Evolutionary conservation across 176 grass and related monocot genomes (phyloP).

Genomic region (Zea luxurians): DNA sequence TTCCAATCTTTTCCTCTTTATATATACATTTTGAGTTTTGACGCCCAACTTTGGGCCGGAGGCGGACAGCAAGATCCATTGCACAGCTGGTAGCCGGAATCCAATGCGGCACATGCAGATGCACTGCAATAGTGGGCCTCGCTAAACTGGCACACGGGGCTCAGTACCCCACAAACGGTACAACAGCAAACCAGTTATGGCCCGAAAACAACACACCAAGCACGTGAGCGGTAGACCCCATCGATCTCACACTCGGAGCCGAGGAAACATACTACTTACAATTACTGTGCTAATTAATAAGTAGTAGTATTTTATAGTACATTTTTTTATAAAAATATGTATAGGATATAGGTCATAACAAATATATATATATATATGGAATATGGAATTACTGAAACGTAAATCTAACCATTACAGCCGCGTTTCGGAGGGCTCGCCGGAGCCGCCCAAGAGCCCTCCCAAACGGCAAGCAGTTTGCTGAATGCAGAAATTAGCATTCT

Average conservation of each 20-base stretch:
- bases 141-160: constrained; percentile 7
- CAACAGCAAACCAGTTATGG: not conserved
- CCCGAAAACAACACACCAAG: not conserved
- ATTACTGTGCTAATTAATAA: not conserved
- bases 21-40: not conserved
- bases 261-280: not conserved
- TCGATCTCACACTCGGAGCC: no score
- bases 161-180: constrained; percentile 2
- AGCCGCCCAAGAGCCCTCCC: no score
- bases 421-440: no score
- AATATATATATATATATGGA: no score
- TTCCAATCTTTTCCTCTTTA: no score
- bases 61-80: constrained; percentile 22
- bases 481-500: no score
- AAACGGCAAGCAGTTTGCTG: no score
- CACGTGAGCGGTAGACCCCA: not conserved
- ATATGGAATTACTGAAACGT: no score
- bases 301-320: no score
- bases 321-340: no score
- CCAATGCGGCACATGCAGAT: constrained; percentile 24
- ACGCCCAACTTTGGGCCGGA: not conserved
- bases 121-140: constrained; percentile 11
- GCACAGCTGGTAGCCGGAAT: not conserved
- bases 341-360: no score
- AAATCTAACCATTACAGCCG: no score